Percentiles rank a stretch among this genome's conserved stretches.
phyloP scores from a whole-genome alignment of 2,329 filamentous ascomycete species.

The Pseudocercospora crystallina region DNA sequence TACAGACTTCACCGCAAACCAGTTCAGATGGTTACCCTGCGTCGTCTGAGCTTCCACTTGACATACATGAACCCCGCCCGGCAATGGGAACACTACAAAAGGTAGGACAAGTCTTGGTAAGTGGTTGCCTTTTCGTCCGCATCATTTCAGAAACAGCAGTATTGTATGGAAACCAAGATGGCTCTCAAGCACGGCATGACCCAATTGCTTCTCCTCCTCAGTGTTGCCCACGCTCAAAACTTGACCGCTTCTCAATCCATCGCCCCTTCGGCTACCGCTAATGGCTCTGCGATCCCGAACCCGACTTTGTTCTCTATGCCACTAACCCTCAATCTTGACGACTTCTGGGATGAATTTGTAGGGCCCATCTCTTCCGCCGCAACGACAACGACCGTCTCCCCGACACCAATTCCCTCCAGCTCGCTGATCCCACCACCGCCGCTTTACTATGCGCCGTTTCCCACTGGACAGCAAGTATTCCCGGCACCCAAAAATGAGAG shows the following conservation, averaged over 20 bases:
- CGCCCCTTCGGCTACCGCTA: slow-evolving; percentile 14
- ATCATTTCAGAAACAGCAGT: no score
- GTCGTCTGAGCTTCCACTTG: no score
- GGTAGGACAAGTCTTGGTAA: no score
- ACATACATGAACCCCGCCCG: no score
- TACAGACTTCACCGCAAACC: no score
- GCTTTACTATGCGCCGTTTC: slow-evolving; percentile 35
- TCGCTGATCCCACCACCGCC: slow-evolving; percentile 37
- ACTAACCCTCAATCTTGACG: slow-evolving; percentile 28
- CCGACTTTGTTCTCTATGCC: slow-evolving; percentile 20
- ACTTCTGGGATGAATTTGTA: slow-evolving; percentile 34
- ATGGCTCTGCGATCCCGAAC: slow-evolving; percentile 20
- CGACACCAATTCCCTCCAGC: slow-evolving; percentile 35
- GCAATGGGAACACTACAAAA: no score
- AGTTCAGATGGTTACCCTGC: no score
- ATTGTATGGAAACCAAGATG: no score
- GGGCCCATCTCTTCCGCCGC: slow-evolving; percentile 27
- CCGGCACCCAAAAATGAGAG: slow-evolving; percentile 32
- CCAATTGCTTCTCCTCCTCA: not conserved
- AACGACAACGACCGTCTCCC: slow-evolving; percentile 29
- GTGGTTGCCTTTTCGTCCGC: no score
- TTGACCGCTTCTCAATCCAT: slow-evolving; percentile 12
- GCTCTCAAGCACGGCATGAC: no score
- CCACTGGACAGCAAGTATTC: slow-evolving; percentile 34
- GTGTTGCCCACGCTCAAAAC: slow-evolving; percentile 3